Conservation (phyloP, 805 yeast species). For the Sungouiozyma intestinalis region DNA sequence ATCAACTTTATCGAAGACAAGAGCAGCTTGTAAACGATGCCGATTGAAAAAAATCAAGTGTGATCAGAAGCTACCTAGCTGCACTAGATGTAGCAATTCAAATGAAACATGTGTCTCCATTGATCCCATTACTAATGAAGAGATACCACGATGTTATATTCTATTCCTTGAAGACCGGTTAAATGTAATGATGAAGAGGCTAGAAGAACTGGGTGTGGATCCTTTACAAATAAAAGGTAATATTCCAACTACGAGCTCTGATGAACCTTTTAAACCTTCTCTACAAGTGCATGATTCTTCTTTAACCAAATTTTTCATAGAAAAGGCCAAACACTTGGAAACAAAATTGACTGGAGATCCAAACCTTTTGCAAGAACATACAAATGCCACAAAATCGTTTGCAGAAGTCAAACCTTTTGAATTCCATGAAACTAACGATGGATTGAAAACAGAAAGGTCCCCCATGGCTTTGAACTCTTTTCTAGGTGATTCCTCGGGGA, state of each 20-base stretch:
- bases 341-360: background rate
- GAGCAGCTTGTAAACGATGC: conserved; percentile 82
- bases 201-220: conserved; percentile 36
- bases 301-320: conserved; percentile 20
- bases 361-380: background rate
- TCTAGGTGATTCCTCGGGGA: conserved; percentile 46
- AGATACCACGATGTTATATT: conserved; percentile 72
- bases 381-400: background rate
- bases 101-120: conserved; percentile 69
- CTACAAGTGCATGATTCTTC: conserved; percentile 14
- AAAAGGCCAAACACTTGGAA: conserved; percentile 12
- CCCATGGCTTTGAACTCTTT: conserved; percentile 26
- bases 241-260: conserved; percentile 21
- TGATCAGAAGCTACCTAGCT: conserved; percentile 47
- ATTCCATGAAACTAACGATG: conserved; percentile 15
- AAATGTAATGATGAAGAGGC: conserved; percentile 40
- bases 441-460: conserved; percentile 15
- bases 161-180: conserved; percentile 61
- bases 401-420: conserved; percentile 8
- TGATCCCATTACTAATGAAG: conserved; percentile 83
- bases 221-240: conserved; percentile 18
- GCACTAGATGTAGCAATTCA: conserved; percentile 46
- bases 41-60: conserved; percentile 57
- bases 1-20: conserved; percentile 41
- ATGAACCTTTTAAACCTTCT: conserved; percentile 18